Evolutionary conservation across 306 rosid species (phyloP).

Genomic region (Sesbania bispinosa): DNA sequence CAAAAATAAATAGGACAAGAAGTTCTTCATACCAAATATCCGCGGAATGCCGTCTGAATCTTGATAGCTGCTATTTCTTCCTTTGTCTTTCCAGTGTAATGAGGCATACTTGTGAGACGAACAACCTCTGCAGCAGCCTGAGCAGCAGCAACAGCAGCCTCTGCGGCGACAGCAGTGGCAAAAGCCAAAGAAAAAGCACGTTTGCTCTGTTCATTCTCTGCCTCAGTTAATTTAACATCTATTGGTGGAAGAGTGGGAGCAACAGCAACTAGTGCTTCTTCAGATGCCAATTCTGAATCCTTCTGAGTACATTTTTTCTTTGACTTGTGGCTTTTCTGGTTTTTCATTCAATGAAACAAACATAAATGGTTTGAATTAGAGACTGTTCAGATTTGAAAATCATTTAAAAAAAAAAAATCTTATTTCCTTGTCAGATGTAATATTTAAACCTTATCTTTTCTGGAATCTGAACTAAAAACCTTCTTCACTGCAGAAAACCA

Average conservation of each 20-base stretch:
- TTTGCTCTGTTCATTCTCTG: constrained; percentile 56
- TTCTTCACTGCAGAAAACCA: constrained; percentile 83
- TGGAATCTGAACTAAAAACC: constrained; percentile 52
- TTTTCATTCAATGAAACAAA: neutral
- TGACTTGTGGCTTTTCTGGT: constrained; percentile 48
- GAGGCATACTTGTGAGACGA: constrained; percentile 56
- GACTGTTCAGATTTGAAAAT: neutral
- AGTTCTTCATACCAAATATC: constrained; percentile 59
- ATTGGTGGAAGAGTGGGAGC: constrained; percentile 23
- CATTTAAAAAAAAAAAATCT: too few relatives aligned
- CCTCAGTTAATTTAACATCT: constrained; percentile 39
- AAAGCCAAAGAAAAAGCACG: constrained; percentile 69
- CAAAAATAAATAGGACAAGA: neutral
- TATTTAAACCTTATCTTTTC: constrained; percentile 63
- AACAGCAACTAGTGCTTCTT: constrained; percentile 27
- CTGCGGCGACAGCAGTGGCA: constrained; percentile 76
- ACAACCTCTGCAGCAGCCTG: constrained; percentile 73
- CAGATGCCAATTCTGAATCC: constrained; percentile 26
- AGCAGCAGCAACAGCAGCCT: constrained; percentile 64
- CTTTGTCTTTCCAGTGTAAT: constrained; percentile 29
- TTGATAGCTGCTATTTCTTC: constrained; percentile 67
- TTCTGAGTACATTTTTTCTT: constrained; percentile 46
- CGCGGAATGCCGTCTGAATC: constrained; percentile 75
- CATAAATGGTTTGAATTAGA: neutral
- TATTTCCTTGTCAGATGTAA: neutral